Evolutionary conservation across 495 filamentous ascomycete genomes (phyloP), one percentile per base, ranked within the genome.

Genomic region (Xylaria acuta): DNA sequence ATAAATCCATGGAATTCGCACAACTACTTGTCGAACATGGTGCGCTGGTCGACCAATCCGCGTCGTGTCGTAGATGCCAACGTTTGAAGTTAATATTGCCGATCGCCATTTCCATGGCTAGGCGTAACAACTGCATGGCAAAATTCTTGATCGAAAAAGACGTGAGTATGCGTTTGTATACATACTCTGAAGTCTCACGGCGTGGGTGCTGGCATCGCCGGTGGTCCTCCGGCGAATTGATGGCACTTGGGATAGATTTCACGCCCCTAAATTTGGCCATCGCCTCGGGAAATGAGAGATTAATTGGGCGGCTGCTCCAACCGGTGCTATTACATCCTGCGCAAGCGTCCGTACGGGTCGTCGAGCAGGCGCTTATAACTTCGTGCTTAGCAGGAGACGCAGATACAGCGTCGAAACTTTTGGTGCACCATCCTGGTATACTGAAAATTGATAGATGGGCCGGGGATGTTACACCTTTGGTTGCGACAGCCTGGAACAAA

Each of bases 401-500:
- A 20, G 43, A 32, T 25, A 66, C 45, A 11, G 45, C 16, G 8
- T 49, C 30, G 3, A 49, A n/a, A 12, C 14, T 66, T 38, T 45
- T 47, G 16, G 36, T 5, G 20, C 32, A 38, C 7, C 18, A 5
- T 38, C 56, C 56, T 38, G 20, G 2, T 1, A 20, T 59, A 59
- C 30, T 9, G 20, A 3, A 4, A 8, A 22, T 9, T 34, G 38
- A 36, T 18, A 12, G 14, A 5, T 66, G 64, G 64, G 5, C 5
- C 0, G 0, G 0, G 1, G 27, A 16, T 1, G 7, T 51, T 25
- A 51, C 27, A 11, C 43, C 64, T 1, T 8, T 66, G 8, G 30
- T 51, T 5, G 43, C 43, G 25, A 36, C 64, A n/a, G 64, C 64
- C 16, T 66, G 45, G 64, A 66, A 66, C 43, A n/a, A 32, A 27